Conservation (phyloP, 345 rosid genomes). For the Brassica carinata region DNA sequence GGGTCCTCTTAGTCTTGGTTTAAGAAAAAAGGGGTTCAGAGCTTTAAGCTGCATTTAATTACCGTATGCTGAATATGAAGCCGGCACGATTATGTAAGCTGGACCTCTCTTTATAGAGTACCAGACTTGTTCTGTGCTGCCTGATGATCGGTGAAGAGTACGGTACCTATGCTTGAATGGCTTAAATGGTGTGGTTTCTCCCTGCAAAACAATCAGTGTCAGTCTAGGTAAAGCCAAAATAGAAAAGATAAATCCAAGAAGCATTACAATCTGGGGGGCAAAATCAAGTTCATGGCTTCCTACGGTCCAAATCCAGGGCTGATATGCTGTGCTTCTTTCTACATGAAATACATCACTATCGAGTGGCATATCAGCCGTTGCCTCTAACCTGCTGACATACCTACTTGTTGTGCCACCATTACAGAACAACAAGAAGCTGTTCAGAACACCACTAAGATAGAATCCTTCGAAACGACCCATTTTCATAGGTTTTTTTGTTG, state of each 20-base stretch:
- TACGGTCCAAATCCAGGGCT: slow-evolving; percentile 77
- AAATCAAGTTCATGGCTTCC: slow-evolving; percentile 89
- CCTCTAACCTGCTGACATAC: slow-evolving; percentile 57
- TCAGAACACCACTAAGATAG: slow-evolving; percentile 34
- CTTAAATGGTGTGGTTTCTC: slow-evolving; percentile 74
- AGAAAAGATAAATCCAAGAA: background rate
- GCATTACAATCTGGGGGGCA: slow-evolving; percentile 59
- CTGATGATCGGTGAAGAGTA: slow-evolving; percentile 65
- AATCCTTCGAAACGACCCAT: slow-evolving; percentile 14
- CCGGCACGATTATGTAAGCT: slow-evolving; percentile 68
- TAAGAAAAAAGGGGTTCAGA: background rate
- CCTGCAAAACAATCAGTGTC: slow-evolving; percentile 47
- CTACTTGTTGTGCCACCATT: slow-evolving; percentile 72
- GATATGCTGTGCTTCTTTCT: background rate
- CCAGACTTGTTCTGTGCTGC: slow-evolving; percentile 74
- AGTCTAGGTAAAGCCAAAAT: background rate
- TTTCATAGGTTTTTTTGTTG: background rate
- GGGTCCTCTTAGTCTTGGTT: background rate
- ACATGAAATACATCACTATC: too few species aligned
- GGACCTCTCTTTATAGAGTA: slow-evolving; percentile 91
- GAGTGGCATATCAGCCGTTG: too few species aligned
- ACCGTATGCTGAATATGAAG: slow-evolving; percentile 87
- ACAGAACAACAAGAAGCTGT: slow-evolving; percentile 42
- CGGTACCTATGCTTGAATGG: slow-evolving; percentile 65
- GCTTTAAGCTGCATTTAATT: background rate